phyloP scores from a whole-genome alignment of 805 yeast genomes.

The Tetrapisispora arboricola region DNA sequence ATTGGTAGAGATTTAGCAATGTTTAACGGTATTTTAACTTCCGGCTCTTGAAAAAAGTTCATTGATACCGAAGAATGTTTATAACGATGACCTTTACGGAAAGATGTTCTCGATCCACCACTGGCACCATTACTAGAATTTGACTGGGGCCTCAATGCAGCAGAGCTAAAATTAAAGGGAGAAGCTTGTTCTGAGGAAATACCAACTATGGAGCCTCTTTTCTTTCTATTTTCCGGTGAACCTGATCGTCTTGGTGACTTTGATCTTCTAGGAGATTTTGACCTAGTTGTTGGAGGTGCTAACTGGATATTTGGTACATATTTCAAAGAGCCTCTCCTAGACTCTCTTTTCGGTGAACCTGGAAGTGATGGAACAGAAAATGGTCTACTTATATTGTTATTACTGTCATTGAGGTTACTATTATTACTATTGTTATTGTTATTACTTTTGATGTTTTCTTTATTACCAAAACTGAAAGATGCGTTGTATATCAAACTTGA shows the following conservation, averaged over 20 bases:
- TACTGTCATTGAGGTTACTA: neutral
- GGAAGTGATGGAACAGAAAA: neutral
- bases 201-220: conserved; percentile 16
- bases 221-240: conserved; percentile 7
- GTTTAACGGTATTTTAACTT: conserved; percentile 60
- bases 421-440: neutral
- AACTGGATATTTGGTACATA: conserved; percentile 25
- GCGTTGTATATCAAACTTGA: conserved; percentile 27
- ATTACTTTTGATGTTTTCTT: neutral
- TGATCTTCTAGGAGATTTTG: conserved; percentile 23
- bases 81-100: conserved; percentile 88
- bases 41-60: conserved; percentile 92
- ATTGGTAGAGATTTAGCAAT: conserved; percentile 54
- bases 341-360: conserved; percentile 6
- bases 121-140: conserved; percentile 9
- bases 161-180: conserved; percentile 22
- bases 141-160: conserved; percentile 9
- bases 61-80: conserved; percentile 94
- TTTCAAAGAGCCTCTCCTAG: conserved; percentile 20
- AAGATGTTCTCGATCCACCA: conserved; percentile 41
- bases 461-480: conserved; percentile 26
- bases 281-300: conserved; percentile 24
- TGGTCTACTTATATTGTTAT: neutral
- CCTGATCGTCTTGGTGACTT: conserved; percentile 19
- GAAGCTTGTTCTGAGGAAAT: conserved; percentile 8